Conservation (phyloP, 148 eudicot species). For the Tetragonia tetragonoides region DNA sequence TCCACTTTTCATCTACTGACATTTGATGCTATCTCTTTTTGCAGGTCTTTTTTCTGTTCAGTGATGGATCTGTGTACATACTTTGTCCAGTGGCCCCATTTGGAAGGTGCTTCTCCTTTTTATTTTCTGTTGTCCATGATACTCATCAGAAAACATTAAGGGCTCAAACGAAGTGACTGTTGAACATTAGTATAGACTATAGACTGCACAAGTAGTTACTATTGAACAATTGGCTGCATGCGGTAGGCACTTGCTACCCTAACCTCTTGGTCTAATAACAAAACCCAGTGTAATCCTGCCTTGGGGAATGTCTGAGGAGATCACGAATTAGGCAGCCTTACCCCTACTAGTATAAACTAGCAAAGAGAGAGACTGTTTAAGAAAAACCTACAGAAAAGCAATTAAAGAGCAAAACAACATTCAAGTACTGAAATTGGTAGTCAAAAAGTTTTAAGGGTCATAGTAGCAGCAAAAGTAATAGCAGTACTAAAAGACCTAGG, state of each 20-base stretch:
- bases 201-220: too few species aligned
- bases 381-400: too few species aligned
- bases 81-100: constrained; percentile 94
- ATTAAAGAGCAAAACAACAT: too few species aligned
- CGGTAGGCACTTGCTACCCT: not conserved
- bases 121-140: constrained; percentile 6
- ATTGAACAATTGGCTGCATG: not conserved
- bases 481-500: too few species aligned
- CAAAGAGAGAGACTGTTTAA: too few species aligned
- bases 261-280: not conserved
- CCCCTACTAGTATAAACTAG: too few species aligned
- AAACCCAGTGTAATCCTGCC: too few species aligned
- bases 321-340: too few species aligned
- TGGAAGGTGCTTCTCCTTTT: constrained; percentile 53
- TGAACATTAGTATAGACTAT: not conserved
- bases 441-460: too few species aligned
- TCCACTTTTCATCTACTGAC: not conserved
- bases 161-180: not conserved
- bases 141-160: not conserved
- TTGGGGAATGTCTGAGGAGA: too few species aligned
- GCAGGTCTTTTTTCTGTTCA: constrained; percentile 83
- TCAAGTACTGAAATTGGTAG: too few species aligned
- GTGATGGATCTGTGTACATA: constrained; percentile 78
- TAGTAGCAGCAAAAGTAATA: too few species aligned
- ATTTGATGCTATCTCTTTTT: constrained; percentile 13